These are phyloP conservation scores for Neopestalotiopsis sp. DNA, from an alignment of 2,329 filamentous ascomycete species.

Conservation along the genomic window DNA sequence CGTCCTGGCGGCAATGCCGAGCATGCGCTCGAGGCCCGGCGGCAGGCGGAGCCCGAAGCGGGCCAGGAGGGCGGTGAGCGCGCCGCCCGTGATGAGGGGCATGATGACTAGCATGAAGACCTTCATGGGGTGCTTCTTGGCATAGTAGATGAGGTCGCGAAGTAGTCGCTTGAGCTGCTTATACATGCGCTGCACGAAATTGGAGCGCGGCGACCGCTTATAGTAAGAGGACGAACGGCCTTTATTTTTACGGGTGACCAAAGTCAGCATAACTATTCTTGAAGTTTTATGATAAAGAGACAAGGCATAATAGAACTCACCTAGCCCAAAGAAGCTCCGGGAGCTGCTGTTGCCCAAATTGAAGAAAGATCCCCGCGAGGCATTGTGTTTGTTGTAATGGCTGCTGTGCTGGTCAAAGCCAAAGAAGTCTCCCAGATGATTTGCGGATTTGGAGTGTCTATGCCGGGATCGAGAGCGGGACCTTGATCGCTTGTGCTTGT, in stretches of 20 bases:
- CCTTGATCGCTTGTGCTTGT: slow-evolving; percentile 29
- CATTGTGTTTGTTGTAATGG: slow-evolving; percentile 21
- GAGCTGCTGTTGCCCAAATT: slow-evolving; percentile 36
- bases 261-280: slow-evolving; percentile 3
- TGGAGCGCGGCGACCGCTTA: slow-evolving; percentile 80
- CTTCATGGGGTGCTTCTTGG: slow-evolving; percentile 82
- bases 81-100: slow-evolving; percentile 84
- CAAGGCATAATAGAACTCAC: slow-evolving; percentile 23
- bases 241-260: slow-evolving; percentile 17
- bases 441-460: slow-evolving; percentile 23
- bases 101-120: slow-evolving; percentile 87
- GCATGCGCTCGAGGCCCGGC: slow-evolving; percentile 61
- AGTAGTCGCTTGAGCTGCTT: slow-evolving; percentile 79
- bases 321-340: slow-evolving; percentile 37
- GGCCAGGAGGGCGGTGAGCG: slow-evolving; percentile 76
- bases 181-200: slow-evolving; percentile 76
- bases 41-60: slow-evolving; percentile 83
- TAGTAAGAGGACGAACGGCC: slow-evolving; percentile 70
- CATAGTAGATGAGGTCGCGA: slow-evolving; percentile 80
- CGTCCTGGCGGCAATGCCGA: slow-evolving; percentile 57
- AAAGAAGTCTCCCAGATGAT: slow-evolving; percentile 11
- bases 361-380: slow-evolving; percentile 32
- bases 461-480: slow-evolving; percentile 29
- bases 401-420: slow-evolving; percentile 14
- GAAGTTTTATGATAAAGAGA: neutral